Conservation (phyloP, 805 yeast species). For the Candida nonsorbophila region DNA sequence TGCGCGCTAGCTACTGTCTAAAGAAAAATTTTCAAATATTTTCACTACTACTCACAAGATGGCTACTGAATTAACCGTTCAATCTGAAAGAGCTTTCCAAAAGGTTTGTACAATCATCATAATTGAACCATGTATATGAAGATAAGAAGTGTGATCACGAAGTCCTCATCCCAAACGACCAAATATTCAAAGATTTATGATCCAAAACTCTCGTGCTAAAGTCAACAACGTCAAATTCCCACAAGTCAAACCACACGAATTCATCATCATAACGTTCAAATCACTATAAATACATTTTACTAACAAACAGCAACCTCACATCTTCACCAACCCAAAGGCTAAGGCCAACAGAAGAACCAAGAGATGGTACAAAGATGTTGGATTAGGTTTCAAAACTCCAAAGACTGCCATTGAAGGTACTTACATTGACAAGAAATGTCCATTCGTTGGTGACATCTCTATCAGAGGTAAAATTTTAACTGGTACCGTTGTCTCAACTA, state of each 20-base stretch:
- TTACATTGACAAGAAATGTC: constrained; percentile 99
- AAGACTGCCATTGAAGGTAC: constrained; percentile 96
- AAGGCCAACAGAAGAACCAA: constrained; percentile 97
- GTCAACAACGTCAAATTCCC: no score
- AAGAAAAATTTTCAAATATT: constrained; percentile 11
- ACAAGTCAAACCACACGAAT: no score
- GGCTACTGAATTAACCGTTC: constrained; percentile 99
- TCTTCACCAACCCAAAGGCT: constrained; percentile 99
- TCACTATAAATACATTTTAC: no score
- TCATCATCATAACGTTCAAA: no score
- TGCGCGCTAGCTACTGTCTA: no score
- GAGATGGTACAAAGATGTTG: constrained; percentile 99
- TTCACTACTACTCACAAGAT: constrained; percentile 43
- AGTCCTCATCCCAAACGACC: no score
- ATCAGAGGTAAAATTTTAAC: constrained; percentile 99
- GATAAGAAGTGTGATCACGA: no score
- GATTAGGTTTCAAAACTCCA: constrained; percentile 99
- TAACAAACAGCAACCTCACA: constrained; percentile 90
- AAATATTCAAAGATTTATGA: no score
- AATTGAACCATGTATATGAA: not conserved
- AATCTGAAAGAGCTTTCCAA: constrained; percentile 99
- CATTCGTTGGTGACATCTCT: constrained; percentile 94
- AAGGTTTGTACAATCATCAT: constrained; percentile 67
- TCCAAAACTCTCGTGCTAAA: no score
- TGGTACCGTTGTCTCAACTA: constrained; percentile 99